Percentiles rank a stretch among this genome's conserved stretches.
phyloP scores from a whole-genome alignment of 768 basidiomycete species.

The Mycena galericulata region DNA sequence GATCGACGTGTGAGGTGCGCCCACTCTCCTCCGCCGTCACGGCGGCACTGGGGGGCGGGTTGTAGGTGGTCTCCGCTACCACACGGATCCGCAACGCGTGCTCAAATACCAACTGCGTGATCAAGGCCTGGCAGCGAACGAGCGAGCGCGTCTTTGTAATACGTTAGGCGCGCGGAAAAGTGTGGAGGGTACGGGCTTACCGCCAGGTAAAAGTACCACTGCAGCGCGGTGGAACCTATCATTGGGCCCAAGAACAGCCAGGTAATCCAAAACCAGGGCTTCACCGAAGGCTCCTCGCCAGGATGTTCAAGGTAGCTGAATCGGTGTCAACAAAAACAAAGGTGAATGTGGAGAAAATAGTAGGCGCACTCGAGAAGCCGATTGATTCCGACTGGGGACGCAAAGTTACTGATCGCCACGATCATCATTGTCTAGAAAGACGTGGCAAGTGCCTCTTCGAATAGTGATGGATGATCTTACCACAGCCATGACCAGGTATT shows the following conservation, averaged over 20 bases:
- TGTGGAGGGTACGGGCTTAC: slow-evolving; percentile 53
- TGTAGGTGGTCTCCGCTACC: slow-evolving; percentile 60
- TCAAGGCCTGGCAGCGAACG: slow-evolving; percentile 59
- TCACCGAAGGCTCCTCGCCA: slow-evolving; percentile 59
- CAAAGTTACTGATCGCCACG: slow-evolving; percentile 43
- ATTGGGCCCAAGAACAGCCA: slow-evolving; percentile 63
- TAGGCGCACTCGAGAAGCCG: slow-evolving; percentile 48
- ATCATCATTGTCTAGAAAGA: slow-evolving; percentile 40
- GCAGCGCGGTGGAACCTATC: slow-evolving; percentile 55
- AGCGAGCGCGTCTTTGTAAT: slow-evolving; percentile 61
- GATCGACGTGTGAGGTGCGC: no score
- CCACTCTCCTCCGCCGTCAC: no score
- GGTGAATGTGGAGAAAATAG: slow-evolving; percentile 33
- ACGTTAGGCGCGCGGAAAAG: slow-evolving; percentile 38
- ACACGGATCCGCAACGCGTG: slow-evolving; percentile 73
- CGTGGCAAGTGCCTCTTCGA: slow-evolving; percentile 38
- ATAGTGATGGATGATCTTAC: no score
- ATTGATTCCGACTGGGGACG: slow-evolving; percentile 56
- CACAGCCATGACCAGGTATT: slow-evolving; percentile 39
- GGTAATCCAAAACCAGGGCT: slow-evolving; percentile 81
- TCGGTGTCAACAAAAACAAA: neutral
- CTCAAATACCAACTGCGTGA: slow-evolving; percentile 56
- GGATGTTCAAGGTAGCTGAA: slow-evolving; percentile 68
- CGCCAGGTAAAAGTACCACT: slow-evolving; percentile 66
- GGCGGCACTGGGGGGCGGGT: no score